phyloP scores from a whole-genome alignment of 495 filamentous ascomycete species.

The Aspergillus taichungensis region DNA sequence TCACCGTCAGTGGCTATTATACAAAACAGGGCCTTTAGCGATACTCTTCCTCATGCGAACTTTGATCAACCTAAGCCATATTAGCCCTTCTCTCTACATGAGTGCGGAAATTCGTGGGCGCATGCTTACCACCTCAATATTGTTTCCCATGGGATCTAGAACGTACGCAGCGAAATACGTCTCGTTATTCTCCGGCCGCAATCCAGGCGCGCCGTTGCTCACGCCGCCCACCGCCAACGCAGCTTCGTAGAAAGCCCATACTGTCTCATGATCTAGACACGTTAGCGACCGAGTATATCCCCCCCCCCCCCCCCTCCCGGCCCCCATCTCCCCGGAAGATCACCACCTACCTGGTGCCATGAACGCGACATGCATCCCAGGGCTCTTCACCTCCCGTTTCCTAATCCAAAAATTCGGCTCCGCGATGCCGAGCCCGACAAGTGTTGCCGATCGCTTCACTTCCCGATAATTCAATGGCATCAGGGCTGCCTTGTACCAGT shows the following conservation, averaged over 20 bases:
- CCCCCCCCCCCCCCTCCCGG: neutral
- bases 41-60: no score
- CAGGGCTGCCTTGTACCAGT: slow-evolving; percentile 32
- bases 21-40: no score
- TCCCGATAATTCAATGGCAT: slow-evolving; percentile 30
- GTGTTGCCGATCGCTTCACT: slow-evolving; percentile 14
- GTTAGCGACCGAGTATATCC: neutral
- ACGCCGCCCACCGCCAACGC: slow-evolving; percentile 37
- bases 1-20: no score
- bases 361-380: slow-evolving; percentile 15
- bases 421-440: slow-evolving; percentile 15
- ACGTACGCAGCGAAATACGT: slow-evolving; percentile 44
- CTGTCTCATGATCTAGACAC: slow-evolving; percentile 21
- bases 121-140: slow-evolving; percentile 36
- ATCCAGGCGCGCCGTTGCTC: slow-evolving; percentile 38
- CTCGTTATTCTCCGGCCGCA: slow-evolving; percentile 28
- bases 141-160: slow-evolving; percentile 43
- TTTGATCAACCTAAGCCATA: no score
- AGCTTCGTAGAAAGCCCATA: slow-evolving; percentile 31
- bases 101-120: no score
- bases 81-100: no score
- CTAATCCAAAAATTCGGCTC: slow-evolving; percentile 36
- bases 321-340: neutral
- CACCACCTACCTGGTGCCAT: slow-evolving; percentile 5
- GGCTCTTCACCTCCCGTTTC: slow-evolving; percentile 4